These are phyloP conservation scores for Vaccinium vitisidaea DNA, from an alignment of 148 eudicot genomes.

Conservation along the genomic window DNA sequence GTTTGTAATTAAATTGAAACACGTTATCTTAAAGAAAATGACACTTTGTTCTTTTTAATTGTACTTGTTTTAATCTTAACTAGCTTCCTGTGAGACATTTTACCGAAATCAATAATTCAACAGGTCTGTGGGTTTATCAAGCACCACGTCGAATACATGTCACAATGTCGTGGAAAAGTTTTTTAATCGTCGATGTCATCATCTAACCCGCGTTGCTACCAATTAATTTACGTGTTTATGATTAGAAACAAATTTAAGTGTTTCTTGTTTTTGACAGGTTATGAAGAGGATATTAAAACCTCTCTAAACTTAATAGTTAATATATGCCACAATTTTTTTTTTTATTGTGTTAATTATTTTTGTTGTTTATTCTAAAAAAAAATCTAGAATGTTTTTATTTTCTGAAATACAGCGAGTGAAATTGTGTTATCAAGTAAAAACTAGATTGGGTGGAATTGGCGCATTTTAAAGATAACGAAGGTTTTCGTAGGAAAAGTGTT, in stretches of 20 bases:
- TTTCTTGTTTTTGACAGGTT: background rate
- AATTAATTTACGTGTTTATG: background rate
- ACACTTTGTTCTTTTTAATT: too few species aligned
- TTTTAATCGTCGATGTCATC: background rate
- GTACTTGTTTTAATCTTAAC: too few species aligned
- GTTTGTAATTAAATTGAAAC: background rate
- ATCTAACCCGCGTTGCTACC: background rate
- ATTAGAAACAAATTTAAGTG: too few species aligned
- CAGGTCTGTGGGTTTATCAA: background rate
- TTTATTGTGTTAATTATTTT: too few species aligned
- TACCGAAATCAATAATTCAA: background rate
- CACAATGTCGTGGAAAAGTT: background rate
- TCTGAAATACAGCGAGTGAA: too few species aligned
- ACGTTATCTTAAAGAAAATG: background rate
- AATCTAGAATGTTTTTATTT: too few species aligned
- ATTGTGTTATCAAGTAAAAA: too few species aligned
- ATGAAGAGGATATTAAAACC: background rate
- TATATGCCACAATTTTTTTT: background rate
- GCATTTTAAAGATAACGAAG: too few species aligned
- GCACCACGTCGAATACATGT: background rate
- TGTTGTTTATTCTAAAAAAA: too few species aligned
- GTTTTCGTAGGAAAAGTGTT: too few species aligned
- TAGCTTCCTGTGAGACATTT: too few species aligned
- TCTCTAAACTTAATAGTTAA: background rate
- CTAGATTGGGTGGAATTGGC: too few species aligned